phyloP scores from a whole-genome alignment of 306 rosid genomes.

The Dicorynia guianensis region DNA sequence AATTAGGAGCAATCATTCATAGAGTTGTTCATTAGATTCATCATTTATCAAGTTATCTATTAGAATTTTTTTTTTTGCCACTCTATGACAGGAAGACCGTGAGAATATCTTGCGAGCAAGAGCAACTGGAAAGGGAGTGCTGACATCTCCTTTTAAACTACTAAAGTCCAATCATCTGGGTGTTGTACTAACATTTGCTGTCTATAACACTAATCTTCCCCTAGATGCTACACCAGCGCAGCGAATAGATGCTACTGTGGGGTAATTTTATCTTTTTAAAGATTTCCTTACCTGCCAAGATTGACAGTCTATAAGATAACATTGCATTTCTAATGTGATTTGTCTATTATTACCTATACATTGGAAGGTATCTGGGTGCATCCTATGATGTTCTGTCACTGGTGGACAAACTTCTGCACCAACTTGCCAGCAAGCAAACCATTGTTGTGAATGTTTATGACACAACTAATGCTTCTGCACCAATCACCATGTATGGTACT shows the following conservation, averaged over 20 bases:
- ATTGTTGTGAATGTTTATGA: slow-evolving; percentile 96
- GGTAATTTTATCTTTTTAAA: slow-evolving; percentile 58
- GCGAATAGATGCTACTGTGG: slow-evolving; percentile 83
- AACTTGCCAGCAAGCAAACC: slow-evolving; percentile 97
- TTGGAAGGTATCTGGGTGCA: slow-evolving; percentile 88
- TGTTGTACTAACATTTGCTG: slow-evolving; percentile 94
- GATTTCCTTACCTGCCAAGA: slow-evolving; percentile 23
- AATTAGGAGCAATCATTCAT: slow-evolving; percentile 5
- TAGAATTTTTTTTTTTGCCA: slow-evolving; percentile 10
- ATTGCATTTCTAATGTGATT: slow-evolving; percentile 37
- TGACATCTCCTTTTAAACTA: slow-evolving; percentile 95
- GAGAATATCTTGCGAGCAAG: slow-evolving; percentile 97
- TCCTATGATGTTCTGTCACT: slow-evolving; percentile 93
- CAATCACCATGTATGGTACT: slow-evolving; percentile 86
- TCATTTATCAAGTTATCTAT: slow-evolving; percentile 35
- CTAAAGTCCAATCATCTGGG: slow-evolving; percentile 92
- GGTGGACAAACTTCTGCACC: slow-evolving; percentile 97
- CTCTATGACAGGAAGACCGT: slow-evolving; percentile 75
- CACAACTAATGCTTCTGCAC: slow-evolving; percentile 77
- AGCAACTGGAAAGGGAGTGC: slow-evolving; percentile 87
- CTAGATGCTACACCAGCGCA: slow-evolving; percentile 72
- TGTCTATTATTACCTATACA: slow-evolving; percentile 25
- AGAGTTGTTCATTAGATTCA: slow-evolving; percentile 28
- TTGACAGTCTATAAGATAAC: neutral
- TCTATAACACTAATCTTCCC: slow-evolving; percentile 72